Conservation (phyloP, 2,329 filamentous ascomycete genomes). For the Xylariaceae sp. region DNA sequence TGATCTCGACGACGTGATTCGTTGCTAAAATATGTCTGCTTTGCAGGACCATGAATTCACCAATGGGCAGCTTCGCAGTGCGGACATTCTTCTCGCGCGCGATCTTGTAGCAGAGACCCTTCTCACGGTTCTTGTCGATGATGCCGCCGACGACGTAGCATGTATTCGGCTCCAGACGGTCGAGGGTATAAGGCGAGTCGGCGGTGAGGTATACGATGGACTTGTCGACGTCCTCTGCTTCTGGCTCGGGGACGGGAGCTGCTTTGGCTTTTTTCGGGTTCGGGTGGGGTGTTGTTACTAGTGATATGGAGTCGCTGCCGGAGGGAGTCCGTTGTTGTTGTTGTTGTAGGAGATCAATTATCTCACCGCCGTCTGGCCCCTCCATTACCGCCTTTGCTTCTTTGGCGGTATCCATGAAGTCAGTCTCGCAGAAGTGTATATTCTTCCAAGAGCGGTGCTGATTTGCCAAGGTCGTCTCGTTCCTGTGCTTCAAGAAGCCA, state of each 20-base stretch:
- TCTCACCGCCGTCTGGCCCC: constrained; percentile 47
- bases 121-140: constrained; percentile 94
- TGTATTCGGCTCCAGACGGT: constrained; percentile 78
- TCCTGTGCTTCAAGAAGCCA: constrained; percentile 70
- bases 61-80: constrained; percentile 89
- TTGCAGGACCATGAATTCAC: constrained; percentile 90
- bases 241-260: constrained; percentile 22
- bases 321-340: constrained; percentile 24
- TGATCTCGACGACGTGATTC: constrained; percentile 96
- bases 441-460: constrained; percentile 78
- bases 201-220: constrained; percentile 82
- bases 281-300: constrained; percentile 30
- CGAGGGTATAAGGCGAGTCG: constrained; percentile 82
- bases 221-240: constrained; percentile 33
- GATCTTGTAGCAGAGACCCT: constrained; percentile 84
- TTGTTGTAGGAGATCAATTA: constrained; percentile 55
- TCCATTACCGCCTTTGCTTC: constrained; percentile 67
- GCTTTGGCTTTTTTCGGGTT: constrained; percentile 30
- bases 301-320: constrained; percentile 30
- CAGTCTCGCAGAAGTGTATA: constrained; percentile 66
- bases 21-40: constrained; percentile 83
- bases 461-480: constrained; percentile 68
- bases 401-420: constrained; percentile 67
- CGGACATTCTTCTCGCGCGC: constrained; percentile 72
- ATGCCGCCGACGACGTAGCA: constrained; percentile 92